Evolutionary conservation across 768 basidiomycete species (phyloP).

Genomic region (Cystofilobasidium macerans): DNA sequence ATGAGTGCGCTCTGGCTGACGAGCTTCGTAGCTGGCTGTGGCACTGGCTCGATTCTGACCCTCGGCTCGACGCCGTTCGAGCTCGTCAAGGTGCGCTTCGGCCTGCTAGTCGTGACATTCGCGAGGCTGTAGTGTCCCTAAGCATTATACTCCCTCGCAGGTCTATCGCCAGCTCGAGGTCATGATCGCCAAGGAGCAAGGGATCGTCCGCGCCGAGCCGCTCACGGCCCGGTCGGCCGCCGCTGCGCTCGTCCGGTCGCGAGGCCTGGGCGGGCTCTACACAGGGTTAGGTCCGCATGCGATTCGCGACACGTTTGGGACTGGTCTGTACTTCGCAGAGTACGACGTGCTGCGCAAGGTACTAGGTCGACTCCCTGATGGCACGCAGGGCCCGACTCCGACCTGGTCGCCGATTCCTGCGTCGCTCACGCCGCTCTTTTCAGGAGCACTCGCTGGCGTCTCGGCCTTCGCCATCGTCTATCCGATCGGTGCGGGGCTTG

Average conservation of each 20-base stretch:
- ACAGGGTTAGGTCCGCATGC: slow-evolving; percentile 73
- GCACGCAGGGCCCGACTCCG: slow-evolving; percentile 73
- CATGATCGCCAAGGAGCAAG: slow-evolving; percentile 20
- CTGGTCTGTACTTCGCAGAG: slow-evolving; percentile 83
- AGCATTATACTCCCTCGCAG: slow-evolving; percentile 43
- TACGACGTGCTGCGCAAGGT: slow-evolving; percentile 85
- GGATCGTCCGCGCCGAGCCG: slow-evolving; percentile 4
- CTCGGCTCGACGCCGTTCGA: slow-evolving; percentile 88
- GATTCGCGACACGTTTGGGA: slow-evolving; percentile 69
- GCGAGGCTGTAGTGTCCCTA: too few relatives aligned
- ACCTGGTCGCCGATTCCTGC: slow-evolving; percentile 70
- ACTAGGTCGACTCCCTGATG: slow-evolving; percentile 61
- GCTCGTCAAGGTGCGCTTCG: slow-evolving; percentile 83
- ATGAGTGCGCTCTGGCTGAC: background rate
- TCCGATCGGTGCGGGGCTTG: slow-evolving; percentile 49
- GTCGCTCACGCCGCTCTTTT: slow-evolving; percentile 76
- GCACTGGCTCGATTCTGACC: slow-evolving; percentile 79
- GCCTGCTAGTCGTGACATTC: too few relatives aligned
- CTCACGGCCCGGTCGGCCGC: slow-evolving; percentile 1
- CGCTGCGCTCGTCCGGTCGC: slow-evolving; percentile 38
- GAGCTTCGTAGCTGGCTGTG: slow-evolving; percentile 48
- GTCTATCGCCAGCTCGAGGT: slow-evolving; percentile 75
- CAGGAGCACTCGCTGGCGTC: slow-evolving; percentile 82
- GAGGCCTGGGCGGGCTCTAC: slow-evolving; percentile 54
- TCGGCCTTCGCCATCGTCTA: slow-evolving; percentile 70